A percentile compares a stretch with the other conserved stretches of the same genome.
Conservation (phyloP, 441 rosid species). For the Codiaeum variegatum region DNA sequence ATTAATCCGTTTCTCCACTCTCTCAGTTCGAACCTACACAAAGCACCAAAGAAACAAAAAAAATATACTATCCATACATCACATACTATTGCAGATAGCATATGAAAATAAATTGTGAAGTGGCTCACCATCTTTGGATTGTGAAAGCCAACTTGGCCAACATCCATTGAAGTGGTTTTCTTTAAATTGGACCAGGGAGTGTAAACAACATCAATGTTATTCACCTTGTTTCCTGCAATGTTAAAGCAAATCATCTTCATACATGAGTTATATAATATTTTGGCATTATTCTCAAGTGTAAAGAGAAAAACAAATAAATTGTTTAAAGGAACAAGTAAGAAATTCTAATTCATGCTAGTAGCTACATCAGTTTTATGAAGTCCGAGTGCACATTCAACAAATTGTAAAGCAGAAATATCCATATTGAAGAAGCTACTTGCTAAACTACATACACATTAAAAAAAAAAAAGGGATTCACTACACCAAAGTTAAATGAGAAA, state of each 20-base stretch:
- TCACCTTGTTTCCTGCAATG: constrained; percentile 84
- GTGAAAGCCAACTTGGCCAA: constrained; percentile 97
- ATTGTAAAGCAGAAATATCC: not conserved
- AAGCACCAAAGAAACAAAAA: constrained; percentile 17
- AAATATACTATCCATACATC: not conserved
- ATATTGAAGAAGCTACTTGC: not conserved
- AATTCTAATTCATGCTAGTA: not conserved
- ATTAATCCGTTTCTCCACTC: constrained; percentile 89
- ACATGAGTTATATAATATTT: not conserved
- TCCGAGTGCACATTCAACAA: not conserved
- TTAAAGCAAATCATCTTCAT: constrained; percentile 1
- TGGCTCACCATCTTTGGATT: constrained; percentile 69
- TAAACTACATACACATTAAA: not conserved
- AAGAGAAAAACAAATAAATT: not conserved
- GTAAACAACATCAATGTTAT: constrained; percentile 89
- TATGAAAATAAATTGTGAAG: constrained; percentile 9
- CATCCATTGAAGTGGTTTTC: constrained; percentile 97
- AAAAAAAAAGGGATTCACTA: not conserved
- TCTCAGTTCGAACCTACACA: constrained; percentile 74
- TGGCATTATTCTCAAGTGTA: not conserved
- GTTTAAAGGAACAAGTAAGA: not conserved
- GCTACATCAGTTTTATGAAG: not conserved
- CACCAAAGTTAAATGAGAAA: not conserved
- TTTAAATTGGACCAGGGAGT: constrained; percentile 94
- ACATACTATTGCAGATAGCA: not conserved